Evolutionary conservation across 2,329 filamentous ascomycete genomes (phyloP).

Genomic region (Fusarium succisae): DNA sequence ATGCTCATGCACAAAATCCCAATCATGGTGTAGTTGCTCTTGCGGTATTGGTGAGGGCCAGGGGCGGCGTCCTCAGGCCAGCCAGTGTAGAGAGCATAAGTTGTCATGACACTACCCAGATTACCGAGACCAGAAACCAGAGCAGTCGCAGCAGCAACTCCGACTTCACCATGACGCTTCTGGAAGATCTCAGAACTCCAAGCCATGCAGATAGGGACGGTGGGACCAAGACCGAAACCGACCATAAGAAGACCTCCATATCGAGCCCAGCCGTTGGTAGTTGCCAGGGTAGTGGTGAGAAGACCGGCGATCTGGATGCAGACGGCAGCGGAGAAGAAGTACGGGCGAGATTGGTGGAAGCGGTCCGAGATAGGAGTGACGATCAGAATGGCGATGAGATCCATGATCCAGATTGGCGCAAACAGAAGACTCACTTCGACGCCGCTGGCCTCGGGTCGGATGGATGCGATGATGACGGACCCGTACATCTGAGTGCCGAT

Average conservation of each 20-base stretch:
- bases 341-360: slow-evolving; percentile 80
- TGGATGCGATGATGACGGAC: slow-evolving; percentile 84
- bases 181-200: slow-evolving; percentile 95
- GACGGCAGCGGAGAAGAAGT: slow-evolving; percentile 82
- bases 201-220: slow-evolving; percentile 92
- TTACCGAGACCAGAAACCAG: slow-evolving; percentile 90
- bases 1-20: slow-evolving; percentile 85
- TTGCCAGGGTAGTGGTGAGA: slow-evolving; percentile 79
- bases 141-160: slow-evolving; percentile 85
- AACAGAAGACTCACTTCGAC: slow-evolving; percentile 84
- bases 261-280: slow-evolving; percentile 77
- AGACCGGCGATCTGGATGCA: slow-evolving; percentile 85
- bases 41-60: slow-evolving; percentile 77
- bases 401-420: slow-evolving; percentile 94
- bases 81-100: slow-evolving; percentile 87
- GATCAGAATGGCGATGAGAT: slow-evolving; percentile 85
- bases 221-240: slow-evolving; percentile 89
- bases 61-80: slow-evolving; percentile 80
- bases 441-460: slow-evolving; percentile 76
- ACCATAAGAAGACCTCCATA: slow-evolving; percentile 91
- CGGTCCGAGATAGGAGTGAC: slow-evolving; percentile 88
- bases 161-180: slow-evolving; percentile 86
- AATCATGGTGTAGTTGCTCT: slow-evolving; percentile 89
- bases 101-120: slow-evolving; percentile 84
- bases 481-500: slow-evolving; percentile 91